Base-by-base conservation (phyloP, 257 asterid species). In the Nicotiana otophora region DNA sequence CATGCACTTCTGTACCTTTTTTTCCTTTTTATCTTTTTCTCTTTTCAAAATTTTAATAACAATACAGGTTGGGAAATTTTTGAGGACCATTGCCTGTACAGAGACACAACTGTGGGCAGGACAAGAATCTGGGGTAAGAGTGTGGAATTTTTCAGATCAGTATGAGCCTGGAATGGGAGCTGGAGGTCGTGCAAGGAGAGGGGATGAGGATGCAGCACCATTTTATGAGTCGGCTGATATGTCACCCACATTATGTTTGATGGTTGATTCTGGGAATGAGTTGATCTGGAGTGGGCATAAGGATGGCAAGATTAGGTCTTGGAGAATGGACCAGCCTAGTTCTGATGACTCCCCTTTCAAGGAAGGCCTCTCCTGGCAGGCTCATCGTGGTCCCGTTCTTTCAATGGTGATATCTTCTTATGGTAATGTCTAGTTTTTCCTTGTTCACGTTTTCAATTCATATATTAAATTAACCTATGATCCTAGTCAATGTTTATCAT, bases 171-270 rank as follows among this genome's bases (percentile, higher is more conserved):
- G 99, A 58, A 65, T 66, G 7, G 98, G 97, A 82, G 53, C 58
- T 3, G 94, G 91, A 48, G 94, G 95, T 67, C 86, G 93, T 81
- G 92, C 90, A 64, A 86, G 90, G 81, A 93, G 98, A 81, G 99
- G 98, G 51, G 99, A 96, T 51, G 99, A 95, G 85, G 98, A 96
- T 57, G 94, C 98, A 3, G 93, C 98, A 58, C 98, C 99, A 0
- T 96, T 94, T 87, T 85, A 82, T 51, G 99, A 96, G 81, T 92
- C 98, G 3, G 84, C 86, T 7, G 90, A 83, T 87, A 91, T 91
- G 9, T 88, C 98, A 8, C 94, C 99, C 0, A 84, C 97, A 0
- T 67, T 87, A 65, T 92, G 96, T 89, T 81, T 96, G 83, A 86
- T 90, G 87, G 95, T 93, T 58, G 99, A 96, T 92, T 87, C 82